Evolutionary conservation across 2,329 filamentous ascomycete species (phyloP).

Genomic region (Trichoderma sp.): DNA sequence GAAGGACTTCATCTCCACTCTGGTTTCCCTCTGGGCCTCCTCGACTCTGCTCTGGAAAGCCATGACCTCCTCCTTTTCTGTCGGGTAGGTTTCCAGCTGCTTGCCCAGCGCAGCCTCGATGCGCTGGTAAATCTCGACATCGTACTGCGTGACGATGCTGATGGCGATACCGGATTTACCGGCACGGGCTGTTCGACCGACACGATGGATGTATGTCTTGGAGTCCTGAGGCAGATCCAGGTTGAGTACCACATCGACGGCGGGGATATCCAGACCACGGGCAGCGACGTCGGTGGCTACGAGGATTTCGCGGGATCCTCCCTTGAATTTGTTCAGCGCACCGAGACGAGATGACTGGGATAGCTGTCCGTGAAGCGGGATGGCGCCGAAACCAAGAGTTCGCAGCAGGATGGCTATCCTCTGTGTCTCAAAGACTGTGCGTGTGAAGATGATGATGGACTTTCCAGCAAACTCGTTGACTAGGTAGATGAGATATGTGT

Average conservation of each 20-base stretch:
- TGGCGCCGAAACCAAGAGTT: constrained; percentile 81
- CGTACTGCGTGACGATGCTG: constrained; percentile 82
- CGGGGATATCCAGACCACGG: constrained; percentile 87
- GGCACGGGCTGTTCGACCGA: constrained; percentile 83
- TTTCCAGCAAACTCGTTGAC: constrained; percentile 86
- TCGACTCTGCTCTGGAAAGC: constrained; percentile 73
- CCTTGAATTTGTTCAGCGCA: constrained; percentile 85
- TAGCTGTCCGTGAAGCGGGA: constrained; percentile 89
- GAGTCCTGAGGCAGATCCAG: constrained; percentile 79
- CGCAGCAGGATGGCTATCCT: constrained; percentile 80
- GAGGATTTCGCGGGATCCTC: constrained; percentile 77
- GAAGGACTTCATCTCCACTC: constrained; percentile 76
- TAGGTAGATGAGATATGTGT: constrained; percentile 82
- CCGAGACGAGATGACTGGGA: constrained; percentile 84
- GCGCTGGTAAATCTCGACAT: constrained; percentile 73
- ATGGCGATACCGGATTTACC: constrained; percentile 82
- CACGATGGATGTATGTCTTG: constrained; percentile 88
- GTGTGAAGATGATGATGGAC: constrained; percentile 83
- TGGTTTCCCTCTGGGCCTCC: constrained; percentile 78
- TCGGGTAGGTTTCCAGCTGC: constrained; percentile 67
- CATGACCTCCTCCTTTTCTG: constrained; percentile 81
- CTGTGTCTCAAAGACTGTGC: constrained; percentile 89
- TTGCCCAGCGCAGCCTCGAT: constrained; percentile 82
- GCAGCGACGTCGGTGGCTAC: constrained; percentile 94
- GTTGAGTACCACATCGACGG: constrained; percentile 85